A percentile compares a stretch with the other conserved stretches of the same genome.
These are phyloP conservation scores for Lentinula novae-zelandiae DNA, from an alignment of 1,284 basidiomycete species.

Conservation along the genomic window DNA sequence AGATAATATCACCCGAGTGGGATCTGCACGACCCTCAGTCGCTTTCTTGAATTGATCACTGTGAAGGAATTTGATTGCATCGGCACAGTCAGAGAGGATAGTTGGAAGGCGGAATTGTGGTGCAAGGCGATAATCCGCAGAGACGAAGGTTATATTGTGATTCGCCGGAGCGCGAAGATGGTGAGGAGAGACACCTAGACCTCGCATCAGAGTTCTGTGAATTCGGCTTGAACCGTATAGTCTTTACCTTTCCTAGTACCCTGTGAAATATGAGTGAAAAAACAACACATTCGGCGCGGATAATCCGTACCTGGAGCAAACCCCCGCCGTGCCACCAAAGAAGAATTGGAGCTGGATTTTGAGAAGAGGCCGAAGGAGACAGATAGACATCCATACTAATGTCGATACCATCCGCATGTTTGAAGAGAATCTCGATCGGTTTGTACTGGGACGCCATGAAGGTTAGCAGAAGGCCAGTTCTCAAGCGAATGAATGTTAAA, in stretches of 20 bases:
- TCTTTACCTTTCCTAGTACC: constrained; percentile 31
- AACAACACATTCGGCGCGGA: not conserved
- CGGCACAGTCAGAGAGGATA: constrained; percentile 31
- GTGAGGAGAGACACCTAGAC: constrained; percentile 28
- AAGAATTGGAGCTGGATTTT: constrained; percentile 24
- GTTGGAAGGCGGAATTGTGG: constrained; percentile 33
- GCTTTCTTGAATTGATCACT: constrained; percentile 23
- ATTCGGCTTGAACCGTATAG: not conserved
- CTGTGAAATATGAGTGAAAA: constrained; percentile 17
- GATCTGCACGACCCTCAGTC: constrained; percentile 26
- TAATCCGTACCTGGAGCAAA: constrained; percentile 21
- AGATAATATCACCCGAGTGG: constrained; percentile 28
- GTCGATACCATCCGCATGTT: constrained; percentile 28
- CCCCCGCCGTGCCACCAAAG: constrained; percentile 37
- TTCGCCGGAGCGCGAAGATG: constrained; percentile 27
- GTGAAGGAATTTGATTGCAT: constrained; percentile 29
- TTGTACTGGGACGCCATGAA: constrained; percentile 1
- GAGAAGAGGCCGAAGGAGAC: constrained; percentile 25
- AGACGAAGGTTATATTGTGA: constrained; percentile 30
- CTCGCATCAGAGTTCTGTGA: not conserved
- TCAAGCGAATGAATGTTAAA: not conserved
- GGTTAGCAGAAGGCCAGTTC: not conserved
- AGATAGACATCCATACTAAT: constrained; percentile 33
- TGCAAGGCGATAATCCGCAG: constrained; percentile 34
- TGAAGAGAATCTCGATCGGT: constrained; percentile 30